Evolutionary conservation across 78 protist genomes (phyloP), one percentile per base, ranked within the genome.

Genomic region (Dictyostelium purpureum): DNA sequence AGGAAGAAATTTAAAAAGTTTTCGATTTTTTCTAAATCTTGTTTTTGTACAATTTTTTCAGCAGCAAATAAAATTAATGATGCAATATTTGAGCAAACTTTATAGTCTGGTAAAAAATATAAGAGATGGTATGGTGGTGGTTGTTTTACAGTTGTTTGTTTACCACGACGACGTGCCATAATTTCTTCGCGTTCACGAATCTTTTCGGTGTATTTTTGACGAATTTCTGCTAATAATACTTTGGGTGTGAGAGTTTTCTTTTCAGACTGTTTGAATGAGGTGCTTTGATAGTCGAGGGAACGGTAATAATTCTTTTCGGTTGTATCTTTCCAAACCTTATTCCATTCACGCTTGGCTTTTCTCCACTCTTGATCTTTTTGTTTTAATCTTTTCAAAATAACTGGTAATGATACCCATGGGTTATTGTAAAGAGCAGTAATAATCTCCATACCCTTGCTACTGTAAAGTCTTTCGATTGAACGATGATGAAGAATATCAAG

Each of bases 341-440:
- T 95, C 95, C 94, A 90, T 49, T 94, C 97, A n/a, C 77, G 56
- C 73, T 89, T 89, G 3, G 96, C 95, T 14, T 66, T 71, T 31
- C 67, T 75, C 98, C 97, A 95, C 37, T 97, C 96, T 21, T 67
- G 95, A 51, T 94, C 96, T 89, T 98, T 98, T 40, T 93, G 94
- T 74, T 66, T 54, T 49, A 98, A 89, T 11, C 99, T 76, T 16
- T 47, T 47, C 35, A 97, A 77, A 33, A 98, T 87, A 26, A 96
- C 37, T 1, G 98, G 97, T 14, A 96, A 35, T 2, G 96, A 94
- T 4, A 35, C 88, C 19, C 47, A 47, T 14, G 99, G 99, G 24
- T 79, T 40, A 33, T 79, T 56, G 57, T 40, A 37, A 38, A 98
- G 93, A 21, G 56, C 37, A 28, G 95, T 89, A 6, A 61, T 88